Conservation (phyloP, 1,284 basidiomycete species). For the Irpex rosettiformis region DNA sequence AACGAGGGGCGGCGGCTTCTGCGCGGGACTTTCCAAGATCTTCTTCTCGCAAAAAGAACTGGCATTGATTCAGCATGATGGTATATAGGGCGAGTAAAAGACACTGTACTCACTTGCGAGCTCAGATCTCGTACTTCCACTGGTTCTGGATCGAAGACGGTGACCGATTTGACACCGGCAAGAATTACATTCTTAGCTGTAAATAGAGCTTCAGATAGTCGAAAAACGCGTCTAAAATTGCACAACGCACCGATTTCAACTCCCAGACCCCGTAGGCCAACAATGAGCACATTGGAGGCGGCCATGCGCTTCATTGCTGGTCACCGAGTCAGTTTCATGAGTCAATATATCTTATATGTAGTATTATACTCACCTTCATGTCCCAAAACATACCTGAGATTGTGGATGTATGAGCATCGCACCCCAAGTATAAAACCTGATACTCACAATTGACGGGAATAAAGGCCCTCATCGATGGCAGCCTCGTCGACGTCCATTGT, state of each 20-base stretch:
- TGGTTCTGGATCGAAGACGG: conserved; percentile 91
- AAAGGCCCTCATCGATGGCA: conserved; percentile 87
- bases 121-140: conserved; percentile 88
- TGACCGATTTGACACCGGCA: conserved; percentile 98
- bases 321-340: conserved; percentile 6
- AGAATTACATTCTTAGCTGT: conserved; percentile 94
- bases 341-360: not conserved
- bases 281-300: conserved; percentile 90
- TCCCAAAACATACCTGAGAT: conserved; percentile 85
- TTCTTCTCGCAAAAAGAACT: conserved; percentile 93
- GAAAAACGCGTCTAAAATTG: not conserved
- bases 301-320: conserved; percentile 99
- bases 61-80: conserved; percentile 11
- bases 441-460: conserved; percentile 93
- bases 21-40: conserved; percentile 91
- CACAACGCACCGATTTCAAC: conserved; percentile 86
- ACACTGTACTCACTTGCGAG: conserved; percentile 65
- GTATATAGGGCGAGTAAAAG: not conserved
- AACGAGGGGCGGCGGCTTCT: conserved; percentile 81
- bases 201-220: conserved; percentile 3
- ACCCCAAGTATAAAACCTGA: conserved; percentile 8
- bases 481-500: conserved; percentile 85
- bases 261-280: conserved; percentile 91
- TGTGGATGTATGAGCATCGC: conserved; percentile 21
- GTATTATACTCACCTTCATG: conserved; percentile 72